Percentiles rank a stretch among this genome's conserved stretches.
phyloP scores from a whole-genome alignment of 495 filamentous ascomycete species.

The Penicillium bovifimosum region DNA sequence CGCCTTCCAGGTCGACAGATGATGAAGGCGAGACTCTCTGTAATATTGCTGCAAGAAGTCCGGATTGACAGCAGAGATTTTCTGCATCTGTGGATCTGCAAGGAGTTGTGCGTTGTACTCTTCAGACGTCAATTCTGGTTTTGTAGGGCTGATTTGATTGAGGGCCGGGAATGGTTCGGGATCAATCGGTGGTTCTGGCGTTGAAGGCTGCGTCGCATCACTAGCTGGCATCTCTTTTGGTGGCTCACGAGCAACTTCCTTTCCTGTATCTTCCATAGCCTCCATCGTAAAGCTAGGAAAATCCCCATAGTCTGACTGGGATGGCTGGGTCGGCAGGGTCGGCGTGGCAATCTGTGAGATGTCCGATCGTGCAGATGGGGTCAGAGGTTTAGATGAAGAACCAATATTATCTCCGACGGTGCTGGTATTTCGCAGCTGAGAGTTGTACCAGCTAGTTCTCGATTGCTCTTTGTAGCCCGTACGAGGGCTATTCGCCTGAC shows the following conservation, averaged over 20 bases:
- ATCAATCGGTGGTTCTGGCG: conserved; percentile 3
- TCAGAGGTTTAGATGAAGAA: not conserved
- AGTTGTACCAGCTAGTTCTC: conserved; percentile 70
- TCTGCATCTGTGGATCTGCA: conserved; percentile 72
- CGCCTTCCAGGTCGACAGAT: conserved; percentile 93
- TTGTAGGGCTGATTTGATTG: conserved; percentile 16
- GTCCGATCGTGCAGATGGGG: conserved; percentile 3
- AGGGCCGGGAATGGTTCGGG: not conserved
- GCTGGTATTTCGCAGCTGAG: conserved; percentile 49
- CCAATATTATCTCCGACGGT: conserved; percentile 6
- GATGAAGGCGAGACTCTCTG: conserved; percentile 86
- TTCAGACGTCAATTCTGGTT: conserved; percentile 65
- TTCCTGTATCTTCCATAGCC: conserved; percentile 19
- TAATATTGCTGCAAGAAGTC: conserved; percentile 93
- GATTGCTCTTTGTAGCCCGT: conserved; percentile 70
- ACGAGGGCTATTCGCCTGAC: conserved; percentile 52
- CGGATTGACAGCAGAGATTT: conserved; percentile 82
- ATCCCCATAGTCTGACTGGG: conserved; percentile 43
- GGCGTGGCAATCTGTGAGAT: not conserved
- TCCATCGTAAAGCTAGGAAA: conserved; percentile 37
- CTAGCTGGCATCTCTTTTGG: not conserved
- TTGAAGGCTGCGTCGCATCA: not conserved
- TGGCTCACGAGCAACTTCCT: not conserved
- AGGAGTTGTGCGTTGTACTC: conserved; percentile 83
- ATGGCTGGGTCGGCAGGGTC: not conserved